Evolutionary conservation across 352 stramenopile genomes (phyloP), one percentile per base, ranked within the genome.

Genomic region (Globisporangium okanoganense): DNA sequence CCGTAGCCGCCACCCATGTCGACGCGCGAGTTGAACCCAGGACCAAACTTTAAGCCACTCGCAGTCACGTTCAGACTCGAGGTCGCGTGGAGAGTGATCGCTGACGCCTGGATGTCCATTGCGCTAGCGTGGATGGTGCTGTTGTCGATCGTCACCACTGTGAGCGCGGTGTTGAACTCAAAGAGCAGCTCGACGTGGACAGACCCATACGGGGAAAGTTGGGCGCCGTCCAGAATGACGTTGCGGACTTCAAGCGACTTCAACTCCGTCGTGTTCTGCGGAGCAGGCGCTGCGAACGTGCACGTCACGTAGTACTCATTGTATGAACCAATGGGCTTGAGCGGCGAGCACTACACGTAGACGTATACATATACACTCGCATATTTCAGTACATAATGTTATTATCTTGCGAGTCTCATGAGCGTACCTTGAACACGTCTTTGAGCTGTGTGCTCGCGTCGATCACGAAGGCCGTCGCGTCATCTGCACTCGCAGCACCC

Each of bases 281-380:
- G 53, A 5, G 44, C 4, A 12, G 74, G 70, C n/a, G 78, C 50
- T 3, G 41, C n/a, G 12, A 93, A 67, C 43, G 69, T 62, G 53
- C 85, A 95, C n/a, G 73, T 61, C 10, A 91, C 78, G 61, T 87
- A 95, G 59, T 88, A 92, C 56, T 95, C 85, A 61, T 95, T 93
- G 68, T 87, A 95, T 38, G 70, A 82, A 16, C 85, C 85, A 29
- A 95, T 92, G 1, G 80, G 75, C 48, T 78, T 76, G 20, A 83
- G 58, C 1, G 64, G 56, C 0, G 81, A 91, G 57, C 85, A 94
- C 79, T 92, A 22, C 33, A n/a, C 1, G 12, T 92, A 22, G 20
- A n/a, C 1, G 12, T 31, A 43, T 13, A 56, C 12, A 24, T 53
- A 38, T 16, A 40, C 18, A 40, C 6, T 7, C 3, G 3, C 6